phyloP scores from a whole-genome alignment of 2,329 filamentous ascomycete species.

The Cercospora citrullina region DNA sequence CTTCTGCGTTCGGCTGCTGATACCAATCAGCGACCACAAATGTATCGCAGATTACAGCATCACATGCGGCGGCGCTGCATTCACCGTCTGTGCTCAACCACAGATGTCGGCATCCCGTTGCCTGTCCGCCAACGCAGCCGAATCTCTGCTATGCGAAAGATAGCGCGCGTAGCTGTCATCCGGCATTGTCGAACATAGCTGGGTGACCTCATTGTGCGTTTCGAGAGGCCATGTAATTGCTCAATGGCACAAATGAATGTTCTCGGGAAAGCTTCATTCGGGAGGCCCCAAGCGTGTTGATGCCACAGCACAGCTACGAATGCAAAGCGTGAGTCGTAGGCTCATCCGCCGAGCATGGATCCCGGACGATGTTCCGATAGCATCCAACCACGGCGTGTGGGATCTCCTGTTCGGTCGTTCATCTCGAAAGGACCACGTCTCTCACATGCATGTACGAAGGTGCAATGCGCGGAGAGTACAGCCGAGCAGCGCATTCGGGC shows the following conservation, averaged over 20 bases:
- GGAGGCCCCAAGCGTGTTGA: background rate
- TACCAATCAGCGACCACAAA: background rate
- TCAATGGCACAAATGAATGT: background rate
- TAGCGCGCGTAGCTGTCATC: conserved; percentile 8
- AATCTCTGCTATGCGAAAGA: background rate
- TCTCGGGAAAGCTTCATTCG: background rate
- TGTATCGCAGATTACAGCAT: background rate
- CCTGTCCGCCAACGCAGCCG: background rate
- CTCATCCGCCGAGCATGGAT: background rate
- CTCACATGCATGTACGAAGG: background rate
- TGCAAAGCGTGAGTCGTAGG: background rate
- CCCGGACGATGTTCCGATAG: background rate
- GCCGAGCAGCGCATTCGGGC: background rate
- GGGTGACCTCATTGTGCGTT: conserved; percentile 12
- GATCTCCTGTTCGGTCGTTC: background rate
- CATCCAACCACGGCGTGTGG: background rate
- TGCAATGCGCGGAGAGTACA: background rate
- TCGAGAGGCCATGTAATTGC: background rate
- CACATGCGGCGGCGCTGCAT: background rate
- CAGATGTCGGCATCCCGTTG: background rate
- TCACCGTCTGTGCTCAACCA: background rate
- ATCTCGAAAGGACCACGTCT: background rate
- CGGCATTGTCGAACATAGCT: background rate
- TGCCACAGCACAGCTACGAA: background rate
- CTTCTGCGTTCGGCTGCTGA: background rate